Base-by-base conservation (phyloP, 106 monocot species). In the Iris macrosiphon region DNA sequence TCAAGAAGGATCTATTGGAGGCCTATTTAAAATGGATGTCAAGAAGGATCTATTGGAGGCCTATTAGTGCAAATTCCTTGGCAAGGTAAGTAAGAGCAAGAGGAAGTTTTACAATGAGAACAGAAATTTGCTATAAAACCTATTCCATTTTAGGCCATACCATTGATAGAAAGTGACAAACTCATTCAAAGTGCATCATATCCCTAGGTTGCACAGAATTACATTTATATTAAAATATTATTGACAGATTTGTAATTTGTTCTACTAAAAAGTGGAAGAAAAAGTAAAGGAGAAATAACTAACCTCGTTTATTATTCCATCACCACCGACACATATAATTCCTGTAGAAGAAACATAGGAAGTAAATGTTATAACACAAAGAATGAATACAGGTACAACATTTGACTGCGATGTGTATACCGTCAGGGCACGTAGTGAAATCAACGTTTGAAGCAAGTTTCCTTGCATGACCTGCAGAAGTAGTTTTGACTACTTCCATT, bases 281-380 rank as follows among this genome's bases (percentile, higher is more conserved):
- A 34, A 31, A 13, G 31, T 17, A 37, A 30, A 8, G 28, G 5
- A 70, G 52, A 37, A 58, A 47, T 28, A 31, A 69, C 82, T 59
- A 41, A 96, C 96, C 98, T 98, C 98, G 68, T 98, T 98, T 6
- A 98, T 66, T 75, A 98, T 91, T 65, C 98, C 98, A 78, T 98
- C 98, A 50, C 98, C 98, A 41, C 98, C 98, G 57, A 98, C 87
- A 49, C 98, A 98, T 61, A 98, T 70, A 40, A 98, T 87, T 63
- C 98, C 98, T 98, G 60, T 23, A 72, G 64, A 49, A 48, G 41
- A 14, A 33, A 43, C 48, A 14, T 30, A 46, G 52, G 34, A 51
- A 9, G 12, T 21, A 39, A 32, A 49, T n/a, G 40, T 13, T 24
- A 54, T 27, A 44, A 18, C 7, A 22, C 23, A 35, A 35, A 22